Evolutionary conservation across 495 filamentous ascomycete genomes (phyloP), one percentile per base, ranked within the genome.

Genomic region (Trichoderma gamsii): DNA sequence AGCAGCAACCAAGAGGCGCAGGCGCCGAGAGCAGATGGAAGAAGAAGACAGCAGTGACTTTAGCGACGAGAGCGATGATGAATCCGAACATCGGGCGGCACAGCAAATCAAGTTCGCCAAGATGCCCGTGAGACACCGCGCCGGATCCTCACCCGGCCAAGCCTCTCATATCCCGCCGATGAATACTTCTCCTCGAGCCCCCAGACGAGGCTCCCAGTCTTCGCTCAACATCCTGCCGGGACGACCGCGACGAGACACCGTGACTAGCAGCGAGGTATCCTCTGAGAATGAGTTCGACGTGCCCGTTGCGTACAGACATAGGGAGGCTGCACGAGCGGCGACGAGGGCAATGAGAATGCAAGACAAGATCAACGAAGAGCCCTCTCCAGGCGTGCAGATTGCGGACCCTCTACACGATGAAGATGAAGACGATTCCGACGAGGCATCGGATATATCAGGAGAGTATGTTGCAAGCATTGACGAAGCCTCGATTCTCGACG

Each of bases 41-140:
- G 95, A 98, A 59, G 96, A 97, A 38, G 96, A 98, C 75, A 98
- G 95, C 75, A 97, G 92, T 74, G 95, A 98, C 75, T 78, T 97
- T 69, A 97, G 92, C 73, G 95, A 97, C 71, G 94, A 98, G 66
- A 97, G 92, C 72, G 95, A 99, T 64, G 94, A 97, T 41, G 93
- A 97, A 68, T 83, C 82, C 12, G 92, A 96, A 64, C 82, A 83
- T 59, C 79, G 84, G 49, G 84, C 79, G 51, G 82, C 79, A 65
- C 90, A 96, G 71, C 91, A 95, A 73, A 97, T 99, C 75, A 93
- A 92, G 74, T 99, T 99, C 72, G 84, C 89, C 41, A 97, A 97
- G 76, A 91, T 97, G 89, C 93, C 95, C 1, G 81, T 96, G n/a
- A 85, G 93, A 23, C 89, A 83, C 67, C 87, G 96, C 66, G 89